Base-by-base conservation (phyloP, 2,329 filamentous ascomycete species). In the Fusarium piperis region DNA sequence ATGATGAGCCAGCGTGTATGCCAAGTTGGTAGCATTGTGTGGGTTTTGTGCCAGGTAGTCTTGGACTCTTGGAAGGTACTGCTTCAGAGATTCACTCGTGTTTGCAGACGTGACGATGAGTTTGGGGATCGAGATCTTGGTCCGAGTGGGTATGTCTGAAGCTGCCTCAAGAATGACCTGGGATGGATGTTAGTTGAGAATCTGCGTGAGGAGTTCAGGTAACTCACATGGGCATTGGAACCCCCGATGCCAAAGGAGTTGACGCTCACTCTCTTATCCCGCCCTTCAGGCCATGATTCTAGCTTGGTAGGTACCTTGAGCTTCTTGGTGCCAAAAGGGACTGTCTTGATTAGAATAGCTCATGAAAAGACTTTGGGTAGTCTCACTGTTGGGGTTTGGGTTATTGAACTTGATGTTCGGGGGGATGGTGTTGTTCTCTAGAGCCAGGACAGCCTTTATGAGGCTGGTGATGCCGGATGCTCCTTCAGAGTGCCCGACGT, bases 181-280 rank as follows among this genome's bases (percentile, higher is more conserved):
- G 3, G 10, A 33, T 6, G 28, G 1, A 33, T 16, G n/a, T 52
- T 8, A 52, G 30, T 1, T 15, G 4, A 13, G 11, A 20, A 18
- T 20, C 16, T 32, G 2, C 3, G 11, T 11, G 4, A 23, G n/a
- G 7, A 6, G 18, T 15, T 18, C 12, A 33, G 23, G 11, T 3
- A 18, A 33, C 48, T 20, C 7, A 68, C 77, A 44, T 84, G 82
- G 1, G 76, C 81, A 57, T 84, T 83, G 6, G 79, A 68, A 0
- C 83, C 82, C 0, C 83, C 83, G 35, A 80, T 81, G 3, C 83
- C 82, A 63, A 83, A 85, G 0, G 73, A 78, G 67, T 83, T 83
- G 41, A 84, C 72, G 33, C 77, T 78, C 6, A 80, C 69, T 4
- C 81, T 72, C 36, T 79, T 74, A 0, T 13, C 6, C 6, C 74